Evolutionary conservation across 345 rosid genomes (phyloP).

Genomic region (Eucalyptus melliodora): DNA sequence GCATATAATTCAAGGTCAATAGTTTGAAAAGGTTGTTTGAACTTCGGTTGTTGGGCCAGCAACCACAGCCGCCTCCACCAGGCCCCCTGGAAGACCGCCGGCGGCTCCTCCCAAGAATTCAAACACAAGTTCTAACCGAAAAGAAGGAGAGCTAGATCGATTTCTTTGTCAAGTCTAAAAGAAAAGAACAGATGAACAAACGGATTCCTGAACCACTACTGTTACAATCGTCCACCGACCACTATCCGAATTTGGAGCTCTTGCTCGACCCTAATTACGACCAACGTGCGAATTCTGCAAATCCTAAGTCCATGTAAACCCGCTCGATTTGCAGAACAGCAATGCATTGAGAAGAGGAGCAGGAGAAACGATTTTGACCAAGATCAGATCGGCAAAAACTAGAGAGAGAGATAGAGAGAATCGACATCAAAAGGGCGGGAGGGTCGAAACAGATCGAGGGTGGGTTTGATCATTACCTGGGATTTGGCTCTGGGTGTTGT

Average conservation of each 20-base stretch:
- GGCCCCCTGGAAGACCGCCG: background rate
- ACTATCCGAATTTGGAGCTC: background rate
- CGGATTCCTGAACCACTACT: background rate
- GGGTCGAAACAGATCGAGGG: background rate
- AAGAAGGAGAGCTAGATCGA: background rate
- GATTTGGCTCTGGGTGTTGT: slow-evolving; percentile 8
- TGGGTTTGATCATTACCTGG: background rate
- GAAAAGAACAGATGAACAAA: background rate
- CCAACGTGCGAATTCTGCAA: background rate
- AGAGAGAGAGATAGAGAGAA: background rate
- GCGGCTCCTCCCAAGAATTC: background rate
- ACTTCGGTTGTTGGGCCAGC: background rate
- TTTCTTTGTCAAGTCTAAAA: background rate
- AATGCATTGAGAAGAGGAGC: background rate
- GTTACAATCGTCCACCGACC: background rate
- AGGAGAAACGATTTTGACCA: background rate
- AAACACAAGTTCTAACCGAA: background rate
- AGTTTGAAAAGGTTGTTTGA: background rate
- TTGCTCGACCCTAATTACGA: background rate
- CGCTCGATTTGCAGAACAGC: background rate
- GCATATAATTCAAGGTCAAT: background rate
- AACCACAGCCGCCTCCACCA: background rate
- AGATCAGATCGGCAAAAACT: background rate
- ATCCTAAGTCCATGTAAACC: background rate
- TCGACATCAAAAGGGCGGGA: background rate